phyloP scores from a whole-genome alignment of 176 grass and related monocot species.

The Elaeis guineensis region DNA sequence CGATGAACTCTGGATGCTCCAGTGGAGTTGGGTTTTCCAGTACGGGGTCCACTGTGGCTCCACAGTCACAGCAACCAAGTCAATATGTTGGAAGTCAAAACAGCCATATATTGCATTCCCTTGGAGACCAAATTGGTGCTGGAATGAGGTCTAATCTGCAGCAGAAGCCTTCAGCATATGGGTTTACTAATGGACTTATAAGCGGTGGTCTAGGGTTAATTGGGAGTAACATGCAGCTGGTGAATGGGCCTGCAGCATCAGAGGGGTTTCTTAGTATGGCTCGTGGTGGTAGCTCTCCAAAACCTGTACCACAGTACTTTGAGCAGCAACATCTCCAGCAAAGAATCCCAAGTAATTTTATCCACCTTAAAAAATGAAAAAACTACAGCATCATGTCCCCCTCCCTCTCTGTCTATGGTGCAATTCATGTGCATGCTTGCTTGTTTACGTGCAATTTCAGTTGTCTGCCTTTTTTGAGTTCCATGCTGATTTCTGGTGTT shows the following conservation, averaged over 20 bases:
- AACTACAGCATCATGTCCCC: too few relatives aligned
- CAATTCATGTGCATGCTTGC: too few relatives aligned
- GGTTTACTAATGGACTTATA: conserved; percentile 60
- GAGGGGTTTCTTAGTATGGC: conserved; percentile 63
- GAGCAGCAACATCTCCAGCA: conserved; percentile 51
- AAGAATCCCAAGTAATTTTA: conserved; percentile 75
- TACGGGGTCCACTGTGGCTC: conserved; percentile 44
- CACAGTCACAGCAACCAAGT: conserved; percentile 62
- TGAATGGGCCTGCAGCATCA: conserved; percentile 45
- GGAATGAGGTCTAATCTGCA: conserved; percentile 61
- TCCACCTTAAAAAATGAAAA: conserved; percentile 16
- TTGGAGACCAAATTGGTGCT: conserved; percentile 46
- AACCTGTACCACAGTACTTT: conserved; percentile 76
- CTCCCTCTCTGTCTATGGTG: too few relatives aligned
- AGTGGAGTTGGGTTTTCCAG: conserved; percentile 80
- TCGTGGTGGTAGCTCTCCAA: conserved; percentile 57
- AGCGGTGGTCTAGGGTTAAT: conserved; percentile 70
- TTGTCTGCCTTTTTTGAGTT: too few relatives aligned
- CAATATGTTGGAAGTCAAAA: conserved; percentile 60
- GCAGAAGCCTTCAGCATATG: conserved; percentile 63
- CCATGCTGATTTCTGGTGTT: too few relatives aligned
- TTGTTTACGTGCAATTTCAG: too few relatives aligned
- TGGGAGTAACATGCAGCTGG: conserved; percentile 53
- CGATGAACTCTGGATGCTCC: conserved; percentile 61
- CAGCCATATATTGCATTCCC: conserved; percentile 48